A percentile compares a stretch with the other conserved stretches of the same genome.
phyloP scores from a whole-genome alignment of 768 basidiomycete species.

The Termitomyces titanicus region DNA sequence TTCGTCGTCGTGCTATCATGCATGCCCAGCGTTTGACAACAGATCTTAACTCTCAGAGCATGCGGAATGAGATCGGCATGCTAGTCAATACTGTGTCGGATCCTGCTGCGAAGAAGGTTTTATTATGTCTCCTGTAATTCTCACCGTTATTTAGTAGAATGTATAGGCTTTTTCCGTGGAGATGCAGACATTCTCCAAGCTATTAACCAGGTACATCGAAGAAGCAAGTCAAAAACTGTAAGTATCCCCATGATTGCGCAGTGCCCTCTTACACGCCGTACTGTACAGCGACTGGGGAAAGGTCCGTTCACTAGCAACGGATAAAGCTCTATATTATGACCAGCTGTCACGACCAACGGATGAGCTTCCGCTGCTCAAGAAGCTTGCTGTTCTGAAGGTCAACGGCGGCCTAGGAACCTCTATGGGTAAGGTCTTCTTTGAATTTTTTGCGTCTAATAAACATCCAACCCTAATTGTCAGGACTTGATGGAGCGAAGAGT shows the following conservation, averaged over 20 bases:
- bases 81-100: constrained; percentile 64
- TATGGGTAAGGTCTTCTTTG: constrained; percentile 48
- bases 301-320: constrained; percentile 32
- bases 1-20: constrained; percentile 32
- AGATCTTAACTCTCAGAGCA: constrained; percentile 52
- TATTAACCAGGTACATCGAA: constrained; percentile 77
- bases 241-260: constrained; percentile 20
- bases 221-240: constrained; percentile 71
- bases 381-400: constrained; percentile 51
- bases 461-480: constrained; percentile 37
- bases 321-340: constrained; percentile 71
- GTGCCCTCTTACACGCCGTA: not conserved
- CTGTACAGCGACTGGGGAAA: constrained; percentile 16
- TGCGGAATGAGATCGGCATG: constrained; percentile 64
- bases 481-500: constrained; percentile 72
- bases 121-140: not conserved
- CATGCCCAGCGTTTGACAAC: constrained; percentile 37
- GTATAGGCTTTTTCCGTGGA: constrained; percentile 63
- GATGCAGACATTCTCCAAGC: constrained; percentile 81
- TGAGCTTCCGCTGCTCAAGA: constrained; percentile 42
- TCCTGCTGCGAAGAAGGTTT: constrained; percentile 54
- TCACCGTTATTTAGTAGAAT: constrained; percentile 14
- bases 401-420: constrained; percentile 88
- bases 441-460: not conserved
- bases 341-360: constrained; percentile 48